Base-by-base conservation (phyloP, 768 basidiomycete genomes). In the Boletus huronensis region DNA sequence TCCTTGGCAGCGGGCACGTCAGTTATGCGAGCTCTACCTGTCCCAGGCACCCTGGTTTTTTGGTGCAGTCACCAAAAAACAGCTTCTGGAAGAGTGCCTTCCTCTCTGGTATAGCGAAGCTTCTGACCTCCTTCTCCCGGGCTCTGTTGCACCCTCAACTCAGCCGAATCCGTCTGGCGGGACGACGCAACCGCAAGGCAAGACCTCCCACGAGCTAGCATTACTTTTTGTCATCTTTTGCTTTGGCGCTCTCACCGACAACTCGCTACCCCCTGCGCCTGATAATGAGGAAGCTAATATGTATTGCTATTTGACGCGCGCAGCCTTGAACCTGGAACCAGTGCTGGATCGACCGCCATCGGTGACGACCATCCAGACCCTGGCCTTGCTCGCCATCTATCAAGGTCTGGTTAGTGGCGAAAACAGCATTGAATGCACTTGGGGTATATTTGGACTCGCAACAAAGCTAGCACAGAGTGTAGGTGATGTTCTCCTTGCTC, bases 41-140 rank as follows among this genome's bases (percentile, higher is more conserved):
- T 83, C 84, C n/a, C 83, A 87, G 62, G 85, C 87, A 3, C 84
- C 85, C 0, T 90, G 88, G 88, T 88, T 89, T 64, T 88, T 87
- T 54, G 84, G 87, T 21, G 83, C 87, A 2, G 81, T 90, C 35
- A 83, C 83, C 3, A 74, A 76, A 41, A 74, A 73, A 16, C 87
- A 90, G 57, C 69, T 87, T 9, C 68, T 80, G n/a, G 82, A 86
- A 52, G 84, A 87, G 55, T 69, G 82, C 17, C 71, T 87, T n/a
- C 85, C 85, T 16, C 59, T 80, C 40, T 87, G 83, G 82, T 88
- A 85, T 55, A 68, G 67, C n/a, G 83, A 80, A 58, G 80, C 79
- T 3, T 66, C 39, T 57, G 68, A 47, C 56, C 71, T 60, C 50
- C 39, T 57, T 17, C 49, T 55, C 48, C 62, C 63, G 6, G 67